Base-by-base conservation (phyloP, 257 asterid species). In the Linderniella brevidens region DNA sequence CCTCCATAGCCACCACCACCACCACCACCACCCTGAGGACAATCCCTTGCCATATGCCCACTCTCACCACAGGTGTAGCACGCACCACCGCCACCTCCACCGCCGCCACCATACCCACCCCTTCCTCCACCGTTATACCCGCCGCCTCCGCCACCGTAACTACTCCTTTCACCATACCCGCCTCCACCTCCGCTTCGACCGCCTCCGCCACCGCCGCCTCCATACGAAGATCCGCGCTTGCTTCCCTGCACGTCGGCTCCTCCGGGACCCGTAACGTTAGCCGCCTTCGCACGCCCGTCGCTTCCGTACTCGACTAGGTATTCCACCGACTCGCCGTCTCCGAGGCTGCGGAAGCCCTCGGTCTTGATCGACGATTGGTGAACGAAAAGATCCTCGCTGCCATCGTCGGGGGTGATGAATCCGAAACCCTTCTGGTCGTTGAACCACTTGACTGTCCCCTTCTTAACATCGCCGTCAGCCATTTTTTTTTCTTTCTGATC, bases 401-500 rank as follows among this genome's bases (percentile, higher is more conserved):
- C 96, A 38, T 79, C 93, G 0, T 71, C 78, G 5, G 96, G 96
- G 8, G 94, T 82, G 48, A 86, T 82, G 62, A 86, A 86, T 0
- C 96, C 96, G 19, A 69, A 86, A 0, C 96, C 96, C 37, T 82
- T 86, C 17, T 77, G 86, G 40, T 74, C 93, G 55, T 65, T 75
- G 58, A 86, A 86, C 96, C 96, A 86, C 58, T 86, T 86, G 4
- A 86, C 96, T 0, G 59, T 53, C 0, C 96, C 96, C 71, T 49
- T 74, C 4, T 55, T 61, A 62, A 69, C 65, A 18, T 68, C 71
- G 13, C 50, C 56, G 41, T 61, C 76, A 2, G 61, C 69, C 82
- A 71, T 74, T 37, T 40, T 11, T 49, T 25, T n/a, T n/a, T n/a
- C n/a, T n/a, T 25, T 16, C 62, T 2, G 32, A 25, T 25, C 32